These are phyloP conservation scores for Cajanus cajan DNA, from an alignment of 306 rosid genomes.

Conservation along the genomic window DNA sequence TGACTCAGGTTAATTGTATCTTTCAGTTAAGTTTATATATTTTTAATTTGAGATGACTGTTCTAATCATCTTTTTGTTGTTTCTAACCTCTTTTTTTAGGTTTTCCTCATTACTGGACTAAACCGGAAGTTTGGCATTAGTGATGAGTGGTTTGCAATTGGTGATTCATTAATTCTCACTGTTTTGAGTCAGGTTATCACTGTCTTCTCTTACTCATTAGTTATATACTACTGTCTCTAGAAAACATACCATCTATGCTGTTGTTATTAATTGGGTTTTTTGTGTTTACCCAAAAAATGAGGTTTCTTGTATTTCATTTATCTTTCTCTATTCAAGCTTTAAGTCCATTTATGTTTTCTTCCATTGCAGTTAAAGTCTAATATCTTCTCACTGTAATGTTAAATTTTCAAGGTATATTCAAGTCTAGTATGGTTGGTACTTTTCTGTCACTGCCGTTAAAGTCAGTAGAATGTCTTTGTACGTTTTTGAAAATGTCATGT, in stretches of 20 bases:
- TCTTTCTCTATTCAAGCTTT: constrained; percentile 13
- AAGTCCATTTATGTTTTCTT: constrained; percentile 6
- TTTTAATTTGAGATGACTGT: constrained; percentile 11
- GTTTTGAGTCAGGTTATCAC: constrained; percentile 85
- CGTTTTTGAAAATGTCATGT: no score
- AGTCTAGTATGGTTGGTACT: background rate
- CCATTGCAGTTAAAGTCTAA: background rate
- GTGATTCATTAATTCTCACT: constrained; percentile 91
- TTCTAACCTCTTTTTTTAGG: constrained; percentile 41
- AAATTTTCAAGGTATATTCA: background rate
- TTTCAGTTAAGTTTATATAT: background rate
- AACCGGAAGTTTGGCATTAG: constrained; percentile 79
- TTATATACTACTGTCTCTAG: constrained; percentile 22
- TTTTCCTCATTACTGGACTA: constrained; percentile 86
- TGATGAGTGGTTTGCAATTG: constrained; percentile 96
- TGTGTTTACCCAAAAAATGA: constrained; percentile 1
- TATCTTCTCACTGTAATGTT: background rate
- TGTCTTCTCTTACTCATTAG: constrained; percentile 8
- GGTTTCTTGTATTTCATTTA: constrained; percentile 13
- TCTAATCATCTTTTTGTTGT: background rate
- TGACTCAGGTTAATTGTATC: constrained; percentile 77
- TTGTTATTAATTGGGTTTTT: constrained; percentile 21
- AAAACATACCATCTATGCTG: constrained; percentile 1
- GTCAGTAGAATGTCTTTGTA: no score
- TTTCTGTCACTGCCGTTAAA: no score